Base-by-base conservation (phyloP, 1,284 basidiomycete species). In the Irpex lacteus region DNA sequence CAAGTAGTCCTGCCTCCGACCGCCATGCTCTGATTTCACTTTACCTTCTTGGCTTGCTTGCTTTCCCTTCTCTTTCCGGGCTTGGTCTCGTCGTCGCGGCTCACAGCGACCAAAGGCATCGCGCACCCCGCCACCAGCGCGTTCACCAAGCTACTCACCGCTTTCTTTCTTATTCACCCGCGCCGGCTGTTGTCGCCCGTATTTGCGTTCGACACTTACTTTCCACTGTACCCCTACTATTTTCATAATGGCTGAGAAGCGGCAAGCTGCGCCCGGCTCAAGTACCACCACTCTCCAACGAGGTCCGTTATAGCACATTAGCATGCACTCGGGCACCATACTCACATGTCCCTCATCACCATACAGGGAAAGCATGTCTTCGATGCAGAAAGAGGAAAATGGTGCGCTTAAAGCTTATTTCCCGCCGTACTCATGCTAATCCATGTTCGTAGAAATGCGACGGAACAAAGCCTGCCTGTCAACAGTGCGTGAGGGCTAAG, bases 381-480 rank as follows among this genome's bases (percentile, higher is more conserved):
- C 80, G 87, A 76, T 89, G 87, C 81, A 83, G 90, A 75, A 90
- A 91, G 77, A 84, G 90, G 67, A 92, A 92, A 77, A 91, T 92
- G 89, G 90, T 90, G 68, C 66, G 75, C 32, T 36, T 56, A 56
- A 56, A 56, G 54, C 54, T 56, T 56, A 36, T 56, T 69, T 61
- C 58, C 21, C 49, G 34, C 40, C 56, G 38, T 59, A 37, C 6
- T 44, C 62, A 34, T 50, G 36, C 40, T 8, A 57, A 63, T 66
- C 56, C 40, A 8, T 37, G 5, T 37, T 36, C 53, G 49, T 69
- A 81, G 80, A 75, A 79, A 67, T 81, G 80, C 69, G 80, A 81
- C 66, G 80, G 79, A 60, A 65, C 70, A 1, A 80, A 78, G 70
- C 80, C 80, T 18, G 77, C 77, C 5, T 81, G 80, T 67, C 74